phyloP scores from a whole-genome alignment of 2,329 filamentous ascomycete genomes.

The Hirsutella thompsonii region DNA sequence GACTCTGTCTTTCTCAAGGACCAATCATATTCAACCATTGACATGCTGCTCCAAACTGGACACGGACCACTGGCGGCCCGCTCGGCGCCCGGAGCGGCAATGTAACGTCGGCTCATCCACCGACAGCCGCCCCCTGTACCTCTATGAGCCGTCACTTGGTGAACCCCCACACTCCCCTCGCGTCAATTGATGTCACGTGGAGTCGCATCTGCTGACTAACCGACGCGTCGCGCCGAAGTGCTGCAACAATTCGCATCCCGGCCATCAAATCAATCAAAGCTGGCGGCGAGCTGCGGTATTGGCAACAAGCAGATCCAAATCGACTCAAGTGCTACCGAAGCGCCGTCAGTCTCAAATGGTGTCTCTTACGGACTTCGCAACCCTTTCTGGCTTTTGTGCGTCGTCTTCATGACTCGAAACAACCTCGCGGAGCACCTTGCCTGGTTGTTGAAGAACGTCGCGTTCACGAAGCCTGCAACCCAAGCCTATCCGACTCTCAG shows the following conservation, averaged over 20 bases:
- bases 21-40: background rate
- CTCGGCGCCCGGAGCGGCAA: slow-evolving; percentile 1
- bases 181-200: slow-evolving; percentile 8
- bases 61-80: slow-evolving; percentile 8
- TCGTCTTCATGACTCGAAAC: slow-evolving; percentile 48
- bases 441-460: slow-evolving; percentile 40
- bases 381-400: slow-evolving; percentile 9
- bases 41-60: slow-evolving; percentile 1
- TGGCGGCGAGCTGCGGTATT: background rate
- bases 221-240: slow-evolving; percentile 17
- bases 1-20: background rate
- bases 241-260: background rate
- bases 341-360: slow-evolving; percentile 1
- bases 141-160: too few relatives aligned
- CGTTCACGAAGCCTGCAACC: slow-evolving; percentile 24
- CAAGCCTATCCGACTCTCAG: slow-evolving; percentile 21
- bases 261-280: background rate
- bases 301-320: background rate
- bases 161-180: too few relatives aligned
- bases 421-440: slow-evolving; percentile 44
- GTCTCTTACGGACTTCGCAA: slow-evolving; percentile 6
- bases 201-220: slow-evolving; percentile 17
- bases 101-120: slow-evolving; percentile 2
- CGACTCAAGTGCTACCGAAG: background rate
- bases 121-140: slow-evolving; percentile 15